These are phyloP conservation scores for Mimosa pudica DNA, from an alignment of 306 rosid species.

Conservation along the genomic window DNA sequence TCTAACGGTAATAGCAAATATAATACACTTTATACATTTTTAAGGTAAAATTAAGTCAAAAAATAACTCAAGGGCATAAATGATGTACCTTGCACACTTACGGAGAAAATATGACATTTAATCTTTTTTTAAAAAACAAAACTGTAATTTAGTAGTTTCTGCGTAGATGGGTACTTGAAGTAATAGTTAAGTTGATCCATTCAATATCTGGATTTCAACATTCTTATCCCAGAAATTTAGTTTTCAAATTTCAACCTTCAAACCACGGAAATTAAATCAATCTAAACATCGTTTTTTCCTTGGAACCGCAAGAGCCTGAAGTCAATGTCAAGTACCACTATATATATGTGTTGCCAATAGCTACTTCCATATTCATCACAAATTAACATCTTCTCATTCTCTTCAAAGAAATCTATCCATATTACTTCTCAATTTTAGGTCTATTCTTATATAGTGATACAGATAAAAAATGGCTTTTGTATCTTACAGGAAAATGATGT, in stretches of 20 bases:
- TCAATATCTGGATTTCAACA: neutral
- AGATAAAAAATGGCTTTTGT: conserved; percentile 12
- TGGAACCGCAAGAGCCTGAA: neutral
- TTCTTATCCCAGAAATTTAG: neutral
- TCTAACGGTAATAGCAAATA: too few species aligned
- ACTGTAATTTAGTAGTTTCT: neutral
- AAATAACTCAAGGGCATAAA: too few species aligned
- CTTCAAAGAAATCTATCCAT: neutral
- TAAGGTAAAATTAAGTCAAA: too few species aligned
- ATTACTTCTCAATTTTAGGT: neutral
- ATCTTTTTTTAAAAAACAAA: neutral
- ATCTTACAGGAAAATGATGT: conserved; percentile 25
- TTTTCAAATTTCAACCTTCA: conserved; percentile 12
- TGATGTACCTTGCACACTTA: too few species aligned
- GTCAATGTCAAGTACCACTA: neutral
- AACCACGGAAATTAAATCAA: neutral
- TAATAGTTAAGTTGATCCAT: neutral
- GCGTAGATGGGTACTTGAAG: conserved; percentile 8
- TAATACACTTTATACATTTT: too few species aligned
- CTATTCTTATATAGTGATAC: neutral
- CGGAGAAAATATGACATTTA: too few species aligned
- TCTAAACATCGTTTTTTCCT: neutral
- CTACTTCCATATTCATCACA: neutral
- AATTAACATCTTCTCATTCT: neutral
- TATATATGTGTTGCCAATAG: neutral